A percentile compares a stretch with the other conserved stretches of the same genome.
These are phyloP conservation scores for Fusarium ambrosium DNA, from an alignment of 2,329 filamentous ascomycete species.

Conservation along the genomic window DNA sequence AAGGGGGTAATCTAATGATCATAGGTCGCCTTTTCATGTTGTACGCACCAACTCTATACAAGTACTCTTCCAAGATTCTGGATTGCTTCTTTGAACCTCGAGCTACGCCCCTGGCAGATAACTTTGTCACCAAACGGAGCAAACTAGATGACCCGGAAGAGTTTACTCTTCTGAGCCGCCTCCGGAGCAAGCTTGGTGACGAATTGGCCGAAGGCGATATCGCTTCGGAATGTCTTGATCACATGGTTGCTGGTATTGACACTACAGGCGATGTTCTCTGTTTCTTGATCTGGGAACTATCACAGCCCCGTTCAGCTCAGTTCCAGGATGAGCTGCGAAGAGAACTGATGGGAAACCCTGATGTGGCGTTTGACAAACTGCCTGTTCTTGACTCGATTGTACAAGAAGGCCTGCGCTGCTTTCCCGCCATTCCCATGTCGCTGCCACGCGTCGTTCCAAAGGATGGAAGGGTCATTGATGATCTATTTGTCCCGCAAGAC, in stretches of 20 bases:
- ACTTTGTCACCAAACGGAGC: conserved; percentile 67
- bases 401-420: conserved; percentile 71
- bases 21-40: conserved; percentile 69
- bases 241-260: conserved; percentile 78
- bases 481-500: conserved; percentile 62
- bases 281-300: conserved; percentile 78
- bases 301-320: conserved; percentile 64
- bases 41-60: conserved; percentile 66
- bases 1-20: background rate
- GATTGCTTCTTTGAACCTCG: conserved; percentile 65
- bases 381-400: conserved; percentile 73
- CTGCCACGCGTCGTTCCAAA: conserved; percentile 68
- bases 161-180: conserved; percentile 70
- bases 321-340: conserved; percentile 66
- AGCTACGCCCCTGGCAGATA: conserved; percentile 68
- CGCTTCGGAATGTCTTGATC: conserved; percentile 77
- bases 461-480: conserved; percentile 67
- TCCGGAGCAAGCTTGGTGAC: conserved; percentile 61
- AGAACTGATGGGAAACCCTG: conserved; percentile 62
- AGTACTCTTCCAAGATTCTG: conserved; percentile 59
- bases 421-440: conserved; percentile 74
- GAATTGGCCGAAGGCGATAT: conserved; percentile 64
- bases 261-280: conserved; percentile 77
- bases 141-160: conserved; percentile 58
- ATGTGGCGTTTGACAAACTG: conserved; percentile 60